Evolutionary conservation across 352 stramenopile species (phyloP).

Genomic region (Globisporangium emineosum): DNA sequence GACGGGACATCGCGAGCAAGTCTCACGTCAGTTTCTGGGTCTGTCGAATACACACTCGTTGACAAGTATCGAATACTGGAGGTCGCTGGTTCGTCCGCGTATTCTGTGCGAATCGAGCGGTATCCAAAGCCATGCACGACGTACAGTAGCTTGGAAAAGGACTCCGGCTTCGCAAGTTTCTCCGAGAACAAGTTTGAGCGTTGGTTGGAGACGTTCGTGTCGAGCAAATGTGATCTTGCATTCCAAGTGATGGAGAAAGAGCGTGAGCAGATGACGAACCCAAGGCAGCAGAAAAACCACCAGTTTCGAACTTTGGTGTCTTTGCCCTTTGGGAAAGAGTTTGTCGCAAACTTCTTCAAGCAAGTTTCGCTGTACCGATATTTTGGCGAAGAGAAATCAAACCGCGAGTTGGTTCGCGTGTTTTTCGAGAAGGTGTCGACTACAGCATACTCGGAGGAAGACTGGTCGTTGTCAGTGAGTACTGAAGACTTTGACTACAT

Average conservation of each 20-base stretch:
- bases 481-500: conserved; percentile 46
- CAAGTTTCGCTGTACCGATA: conserved; percentile 68
- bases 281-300: conserved; percentile 64
- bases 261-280: conserved; percentile 40
- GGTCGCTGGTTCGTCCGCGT: conserved; percentile 67
- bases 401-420: conserved; percentile 63
- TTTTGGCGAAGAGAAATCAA: conserved; percentile 71
- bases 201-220: conserved; percentile 65
- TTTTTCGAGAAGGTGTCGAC: conserved; percentile 84
- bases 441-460: conserved; percentile 57
- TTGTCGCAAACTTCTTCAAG: conserved; percentile 68
- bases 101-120: conserved; percentile 72
- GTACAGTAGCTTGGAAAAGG: conserved; percentile 64
- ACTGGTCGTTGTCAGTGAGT: conserved; percentile 44
- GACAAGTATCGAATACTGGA: conserved; percentile 74
- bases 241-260: conserved; percentile 49
- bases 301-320: conserved; percentile 70
- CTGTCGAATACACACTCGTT: conserved; percentile 56
- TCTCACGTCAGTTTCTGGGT: conserved; percentile 49
- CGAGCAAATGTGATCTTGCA: conserved; percentile 47
- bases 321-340: conserved; percentile 57
- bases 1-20: conserved; percentile 32
- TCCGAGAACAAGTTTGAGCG: conserved; percentile 72
- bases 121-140: conserved; percentile 72
- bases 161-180: conserved; percentile 51